Base-by-base conservation (phyloP, 768 basidiomycete species). In the Pleurotus tuoliensis region DNA sequence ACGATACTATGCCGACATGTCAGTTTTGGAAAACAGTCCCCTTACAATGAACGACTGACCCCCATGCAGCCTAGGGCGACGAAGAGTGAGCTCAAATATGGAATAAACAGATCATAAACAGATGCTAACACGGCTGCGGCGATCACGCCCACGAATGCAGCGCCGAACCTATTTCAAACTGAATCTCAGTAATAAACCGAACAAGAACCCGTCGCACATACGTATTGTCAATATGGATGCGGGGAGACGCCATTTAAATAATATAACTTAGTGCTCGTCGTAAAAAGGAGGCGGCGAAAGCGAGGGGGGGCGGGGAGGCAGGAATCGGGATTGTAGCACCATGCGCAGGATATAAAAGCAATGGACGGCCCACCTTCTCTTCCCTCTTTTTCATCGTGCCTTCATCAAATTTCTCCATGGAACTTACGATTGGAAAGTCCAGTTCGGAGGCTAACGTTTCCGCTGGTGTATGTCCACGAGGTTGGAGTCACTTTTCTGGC, bases 101-200 rank as follows among this genome's bases (percentile, higher is more conserved):
- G 3, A 34, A 34, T 8, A 34, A 34, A 8, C 30, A 8, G 2
- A 9, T 34, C 6, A 47, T 15, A 12, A 8, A n/a, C 40, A 37
- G 13, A 13, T 15, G 53, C 59, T 57, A 44, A 57, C 27, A 62
- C 47, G 4, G 65, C 65, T 24, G 61, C 61, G 39, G 73, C 58
- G 34, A 79, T 66, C 18, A 75, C 73, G 3, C 77, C 77, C 37
- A 79, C 64, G 52, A 77, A 65, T 70, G 77, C 75, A 0, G 74
- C 72, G 8, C 77, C 77, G 69, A 79, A 75, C 44, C 76, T 79
- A 44, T 27, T 44, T 18, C 27, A 39, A 1, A 1, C 16, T 50
- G 8, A 48, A 45, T 3, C 5, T 12, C n/a, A 37, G 13, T 37
- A 52, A 52, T 11, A 9, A 9, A 52, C 20, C 8, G 8, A 34